Evolutionary conservation across 345 rosid genomes (phyloP).

Genomic region (Tarenaya hassleriana): DNA sequence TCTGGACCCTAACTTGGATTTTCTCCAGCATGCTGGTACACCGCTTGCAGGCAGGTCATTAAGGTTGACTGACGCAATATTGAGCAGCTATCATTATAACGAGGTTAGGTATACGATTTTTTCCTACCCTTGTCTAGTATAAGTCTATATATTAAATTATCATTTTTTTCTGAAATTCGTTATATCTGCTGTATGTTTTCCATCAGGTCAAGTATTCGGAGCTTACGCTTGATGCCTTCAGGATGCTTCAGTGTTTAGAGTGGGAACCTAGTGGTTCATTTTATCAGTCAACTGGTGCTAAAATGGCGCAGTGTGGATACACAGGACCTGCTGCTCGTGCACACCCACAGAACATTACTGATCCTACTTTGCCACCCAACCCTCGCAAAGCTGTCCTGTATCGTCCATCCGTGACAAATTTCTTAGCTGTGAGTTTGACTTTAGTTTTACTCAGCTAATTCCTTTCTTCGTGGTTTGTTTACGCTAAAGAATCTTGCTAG

Average conservation of each 20-base stretch:
- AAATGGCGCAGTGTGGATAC: slow-evolving; percentile 51
- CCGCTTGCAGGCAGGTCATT: too few species aligned
- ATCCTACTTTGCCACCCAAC: slow-evolving; percentile 87
- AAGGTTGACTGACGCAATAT: slow-evolving; percentile 73
- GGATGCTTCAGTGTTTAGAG: slow-evolving; percentile 95
- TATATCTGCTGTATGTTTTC: too few species aligned
- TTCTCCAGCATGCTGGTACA: too few species aligned
- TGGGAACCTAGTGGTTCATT: slow-evolving; percentile 90
- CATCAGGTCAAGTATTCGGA: slow-evolving; percentile 94
- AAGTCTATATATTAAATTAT: too few species aligned
- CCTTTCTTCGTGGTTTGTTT: background rate
- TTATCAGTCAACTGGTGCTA: too few species aligned
- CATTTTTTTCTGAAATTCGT: background rate
- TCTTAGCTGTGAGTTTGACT: slow-evolving; percentile 68
- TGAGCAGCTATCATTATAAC: slow-evolving; percentile 75
- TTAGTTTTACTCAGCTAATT: background rate
- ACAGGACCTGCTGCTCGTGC: slow-evolving; percentile 47
- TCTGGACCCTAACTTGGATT: slow-evolving; percentile 71
- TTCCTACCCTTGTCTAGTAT: too few species aligned
- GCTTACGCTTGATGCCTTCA: slow-evolving; percentile 73
- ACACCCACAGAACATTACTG: slow-evolving; percentile 59
- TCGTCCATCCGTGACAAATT: slow-evolving; percentile 82
- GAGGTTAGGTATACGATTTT: too few species aligned
- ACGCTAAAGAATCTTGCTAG: background rate
- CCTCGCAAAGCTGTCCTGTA: slow-evolving; percentile 81